These are phyloP conservation scores for Cucumis hystrix DNA, from an alignment of 306 rosid species.

Conservation along the genomic window DNA sequence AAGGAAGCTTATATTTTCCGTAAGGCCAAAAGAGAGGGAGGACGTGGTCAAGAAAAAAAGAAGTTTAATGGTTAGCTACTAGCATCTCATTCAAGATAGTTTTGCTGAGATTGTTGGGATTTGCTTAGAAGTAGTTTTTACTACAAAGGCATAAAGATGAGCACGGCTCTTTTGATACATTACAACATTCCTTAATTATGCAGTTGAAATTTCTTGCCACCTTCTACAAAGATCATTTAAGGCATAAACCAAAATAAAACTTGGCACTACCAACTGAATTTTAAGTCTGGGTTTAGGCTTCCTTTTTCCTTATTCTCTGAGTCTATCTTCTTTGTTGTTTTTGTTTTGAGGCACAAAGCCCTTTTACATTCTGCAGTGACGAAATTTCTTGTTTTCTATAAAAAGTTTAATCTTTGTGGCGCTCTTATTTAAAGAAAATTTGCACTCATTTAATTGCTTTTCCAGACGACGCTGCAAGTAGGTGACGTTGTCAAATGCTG, in stretches of 20 bases:
- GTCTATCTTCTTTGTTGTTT: neutral
- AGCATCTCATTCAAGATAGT: neutral
- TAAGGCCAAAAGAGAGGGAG: slow-evolving; percentile 67
- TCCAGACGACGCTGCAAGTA: slow-evolving; percentile 77
- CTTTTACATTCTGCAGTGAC: neutral
- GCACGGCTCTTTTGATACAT: neutral
- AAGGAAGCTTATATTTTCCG: slow-evolving; percentile 69
- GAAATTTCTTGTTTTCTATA: neutral
- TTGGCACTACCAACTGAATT: neutral
- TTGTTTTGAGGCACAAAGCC: neutral
- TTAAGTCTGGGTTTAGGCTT: neutral
- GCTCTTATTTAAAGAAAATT: neutral
- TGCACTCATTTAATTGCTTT: slow-evolving; percentile 8
- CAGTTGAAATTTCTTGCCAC: neutral
- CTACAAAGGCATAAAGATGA: neutral
- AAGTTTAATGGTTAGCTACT: slow-evolving; percentile 61
- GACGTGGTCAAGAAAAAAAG: slow-evolving; percentile 59
- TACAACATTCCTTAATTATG: neutral
- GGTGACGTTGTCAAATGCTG: slow-evolving; percentile 82
- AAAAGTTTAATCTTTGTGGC: neutral
- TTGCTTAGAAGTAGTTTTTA: neutral
- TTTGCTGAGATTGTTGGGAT: neutral
- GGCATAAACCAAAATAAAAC: neutral
- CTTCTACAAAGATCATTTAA: neutral
- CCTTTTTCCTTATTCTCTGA: neutral